Conservation (phyloP, 225 moss, liverwort and hornwort genomes). For the Physcomitrellopsis africana region DNA sequence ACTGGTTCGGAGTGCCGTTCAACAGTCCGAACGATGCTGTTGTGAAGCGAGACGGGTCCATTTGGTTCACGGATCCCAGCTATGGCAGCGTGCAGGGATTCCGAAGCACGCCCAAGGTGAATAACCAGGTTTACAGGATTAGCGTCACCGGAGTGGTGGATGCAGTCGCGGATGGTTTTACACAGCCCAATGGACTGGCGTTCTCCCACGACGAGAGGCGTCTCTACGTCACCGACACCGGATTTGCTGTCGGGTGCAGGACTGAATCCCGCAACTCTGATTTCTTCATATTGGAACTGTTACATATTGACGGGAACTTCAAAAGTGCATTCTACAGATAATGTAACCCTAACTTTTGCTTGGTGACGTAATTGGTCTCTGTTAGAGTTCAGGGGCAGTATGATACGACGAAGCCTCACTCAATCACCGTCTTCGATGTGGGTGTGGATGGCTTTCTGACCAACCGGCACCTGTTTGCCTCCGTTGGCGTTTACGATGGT, state of each 20-base stretch:
- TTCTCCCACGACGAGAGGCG: conserved; percentile 64
- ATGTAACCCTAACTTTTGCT: not conserved
- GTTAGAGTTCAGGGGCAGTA: conserved; percentile 19
- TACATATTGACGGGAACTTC: not conserved
- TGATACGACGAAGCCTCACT: conserved; percentile 47
- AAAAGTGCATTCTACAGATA: not conserved
- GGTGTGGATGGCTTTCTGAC: conserved; percentile 38
- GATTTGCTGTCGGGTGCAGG: conserved; percentile 43
- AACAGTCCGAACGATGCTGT: conserved; percentile 72
- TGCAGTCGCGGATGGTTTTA: conserved; percentile 50
- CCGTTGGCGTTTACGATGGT: conserved; percentile 63
- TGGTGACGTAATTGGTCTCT: not conserved
- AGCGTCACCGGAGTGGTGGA: conserved; percentile 44
- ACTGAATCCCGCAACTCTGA: not conserved
- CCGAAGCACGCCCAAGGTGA: conserved; percentile 38
- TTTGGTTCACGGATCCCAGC: conserved; percentile 74
- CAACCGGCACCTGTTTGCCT: conserved; percentile 62
- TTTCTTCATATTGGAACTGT: too few species aligned
- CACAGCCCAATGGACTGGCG: conserved; percentile 55
- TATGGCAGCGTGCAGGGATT: conserved; percentile 67
- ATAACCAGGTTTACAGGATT: conserved; percentile 62
- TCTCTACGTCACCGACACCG: conserved; percentile 66
- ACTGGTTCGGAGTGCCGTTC: conserved; percentile 70
- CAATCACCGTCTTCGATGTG: conserved; percentile 57
- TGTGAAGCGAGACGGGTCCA: conserved; percentile 57